Percentiles rank a stretch among this genome's conserved stretches.
Evolutionary conservation across 176 grass and related monocot species (phyloP).

Genomic region (Guadua angustifolia): DNA sequence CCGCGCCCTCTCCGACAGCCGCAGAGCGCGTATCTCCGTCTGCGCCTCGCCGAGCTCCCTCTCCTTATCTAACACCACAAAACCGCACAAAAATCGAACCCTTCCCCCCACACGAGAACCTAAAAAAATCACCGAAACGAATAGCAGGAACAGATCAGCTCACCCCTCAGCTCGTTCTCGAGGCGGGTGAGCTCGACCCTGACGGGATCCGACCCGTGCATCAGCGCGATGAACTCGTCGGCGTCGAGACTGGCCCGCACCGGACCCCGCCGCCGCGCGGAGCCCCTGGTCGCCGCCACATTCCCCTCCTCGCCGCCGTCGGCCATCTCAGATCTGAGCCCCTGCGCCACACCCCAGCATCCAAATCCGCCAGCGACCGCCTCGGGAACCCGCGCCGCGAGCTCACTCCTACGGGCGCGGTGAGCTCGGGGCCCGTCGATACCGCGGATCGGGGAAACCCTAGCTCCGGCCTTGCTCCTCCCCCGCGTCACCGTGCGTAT

Average conservation of each 20-base stretch:
- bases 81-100: conserved; percentile 21
- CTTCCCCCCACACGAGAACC: not conserved
- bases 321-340: conserved; percentile 72
- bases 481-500: conserved; percentile 35
- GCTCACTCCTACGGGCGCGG: not conserved
- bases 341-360: conserved; percentile 37
- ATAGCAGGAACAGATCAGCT: conserved; percentile 30
- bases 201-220: conserved; percentile 99
- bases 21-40: conserved; percentile 87
- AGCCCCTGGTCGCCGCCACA: conserved; percentile 55
- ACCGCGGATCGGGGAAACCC: conserved; percentile 64
- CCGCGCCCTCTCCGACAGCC: conserved; percentile 89
- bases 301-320: conserved; percentile 65
- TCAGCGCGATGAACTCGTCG: conserved; percentile 94
- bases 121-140: not conserved
- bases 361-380: not conserved
- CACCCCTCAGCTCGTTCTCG: conserved; percentile 94
- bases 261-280: conserved; percentile 55
- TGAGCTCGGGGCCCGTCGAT: not conserved
- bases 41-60: conserved; percentile 89
- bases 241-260: conserved; percentile 85
- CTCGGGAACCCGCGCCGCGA: not conserved
- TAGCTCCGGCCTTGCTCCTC: conserved; percentile 45
- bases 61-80: conserved; percentile 71
- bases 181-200: conserved; percentile 94